A percentile compares a stretch with the other conserved stretches of the same genome.
Evolutionary conservation across 2,329 filamentous ascomycete species (phyloP).

Genomic region (Pseudogymnoascus pannorum): DNA sequence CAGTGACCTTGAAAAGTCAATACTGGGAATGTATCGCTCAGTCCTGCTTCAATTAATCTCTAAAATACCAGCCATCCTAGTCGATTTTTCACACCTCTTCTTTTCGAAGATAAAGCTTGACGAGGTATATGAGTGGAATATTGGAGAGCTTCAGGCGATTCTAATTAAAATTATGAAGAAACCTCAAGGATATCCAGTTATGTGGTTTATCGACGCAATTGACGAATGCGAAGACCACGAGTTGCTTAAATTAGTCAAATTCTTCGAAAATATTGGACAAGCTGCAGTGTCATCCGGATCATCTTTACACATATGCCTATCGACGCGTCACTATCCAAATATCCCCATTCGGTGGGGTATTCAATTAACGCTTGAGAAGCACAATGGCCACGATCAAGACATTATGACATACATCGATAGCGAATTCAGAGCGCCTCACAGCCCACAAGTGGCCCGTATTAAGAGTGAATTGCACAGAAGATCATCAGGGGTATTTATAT

Average conservation of each 20-base stretch:
- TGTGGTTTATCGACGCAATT: conserved; percentile 38
- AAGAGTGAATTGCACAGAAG: conserved; percentile 17
- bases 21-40: conserved; percentile 42
- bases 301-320: conserved; percentile 20
- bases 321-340: conserved; percentile 26
- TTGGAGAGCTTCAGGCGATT: not conserved
- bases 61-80: conserved; percentile 28
- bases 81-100: conserved; percentile 19
- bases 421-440: conserved; percentile 18
- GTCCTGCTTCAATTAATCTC: conserved; percentile 39
- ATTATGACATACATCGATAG: conserved; percentile 23
- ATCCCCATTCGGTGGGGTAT: conserved; percentile 20
- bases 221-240: conserved; percentile 37
- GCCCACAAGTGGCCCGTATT: conserved; percentile 18
- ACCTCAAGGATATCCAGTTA: conserved; percentile 17
- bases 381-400: conserved; percentile 25
- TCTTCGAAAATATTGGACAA: conserved; percentile 24
- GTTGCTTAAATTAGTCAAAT: conserved; percentile 28
- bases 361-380: conserved; percentile 22
- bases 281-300: conserved; percentile 8
- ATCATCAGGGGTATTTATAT: conserved; percentile 23
- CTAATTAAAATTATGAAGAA: not conserved
- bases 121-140: not conserved
- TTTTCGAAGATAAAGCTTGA: conserved; percentile 14
- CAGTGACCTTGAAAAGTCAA: conserved; percentile 35